A percentile compares a stretch with the other conserved stretches of the same genome.
Evolutionary conservation across 75 land plant species (phyloP).

Genomic region (Sequoiadendron giganteum): DNA sequence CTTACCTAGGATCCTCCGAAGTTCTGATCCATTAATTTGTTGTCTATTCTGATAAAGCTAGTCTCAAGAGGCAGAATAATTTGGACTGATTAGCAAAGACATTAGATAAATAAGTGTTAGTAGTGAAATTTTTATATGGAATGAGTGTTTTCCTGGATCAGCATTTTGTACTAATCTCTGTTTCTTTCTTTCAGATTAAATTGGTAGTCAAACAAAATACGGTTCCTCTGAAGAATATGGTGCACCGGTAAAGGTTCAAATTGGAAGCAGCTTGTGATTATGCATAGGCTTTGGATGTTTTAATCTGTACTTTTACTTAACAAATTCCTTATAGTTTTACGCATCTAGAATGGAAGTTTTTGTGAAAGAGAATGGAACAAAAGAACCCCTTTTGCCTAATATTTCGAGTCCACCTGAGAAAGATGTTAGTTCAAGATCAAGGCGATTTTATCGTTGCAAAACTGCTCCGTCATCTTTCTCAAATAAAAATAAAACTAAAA

Average conservation of each 20-base stretch:
- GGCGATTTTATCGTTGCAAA: background rate
- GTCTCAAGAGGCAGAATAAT: background rate
- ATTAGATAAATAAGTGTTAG: background rate
- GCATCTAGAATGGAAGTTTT: background rate
- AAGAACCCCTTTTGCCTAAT: constrained; percentile 6
- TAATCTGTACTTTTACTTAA: background rate
- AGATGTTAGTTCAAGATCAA: background rate
- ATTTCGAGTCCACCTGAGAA: background rate
- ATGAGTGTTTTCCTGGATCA: background rate
- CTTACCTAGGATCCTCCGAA: background rate
- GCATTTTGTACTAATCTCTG: background rate
- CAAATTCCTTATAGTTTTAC: background rate
- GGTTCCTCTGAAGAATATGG: background rate
- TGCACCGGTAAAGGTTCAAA: background rate
- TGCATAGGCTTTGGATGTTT: background rate
- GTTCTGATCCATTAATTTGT: background rate
- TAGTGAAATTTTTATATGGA: background rate
- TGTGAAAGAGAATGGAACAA: background rate
- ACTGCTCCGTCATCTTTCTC: constrained; percentile 18
- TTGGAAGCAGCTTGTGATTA: background rate
- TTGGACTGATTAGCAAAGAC: background rate
- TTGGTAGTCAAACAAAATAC: background rate
- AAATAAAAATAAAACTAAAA: background rate
- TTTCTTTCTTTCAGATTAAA: background rate
- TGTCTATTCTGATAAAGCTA: background rate